Conservation (phyloP, 169 alveolate species). For the Plasmodium sp. region DNA sequence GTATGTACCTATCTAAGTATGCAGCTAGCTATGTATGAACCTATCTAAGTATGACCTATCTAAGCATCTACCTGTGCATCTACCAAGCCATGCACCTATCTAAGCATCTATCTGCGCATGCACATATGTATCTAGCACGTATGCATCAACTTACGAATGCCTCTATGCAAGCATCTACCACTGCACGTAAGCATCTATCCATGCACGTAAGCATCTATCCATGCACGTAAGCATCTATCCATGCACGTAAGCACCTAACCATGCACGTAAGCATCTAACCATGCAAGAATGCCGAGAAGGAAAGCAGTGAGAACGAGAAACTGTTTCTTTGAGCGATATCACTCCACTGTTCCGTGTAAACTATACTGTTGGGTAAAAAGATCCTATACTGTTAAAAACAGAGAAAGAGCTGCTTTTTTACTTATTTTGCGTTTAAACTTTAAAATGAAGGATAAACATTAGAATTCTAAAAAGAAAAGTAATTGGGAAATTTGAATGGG, state of each 20-base stretch:
- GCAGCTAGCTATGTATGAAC: too few species aligned
- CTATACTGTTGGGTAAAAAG: background rate
- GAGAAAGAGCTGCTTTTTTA: background rate
- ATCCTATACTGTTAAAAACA: background rate
- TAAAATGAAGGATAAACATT: background rate
- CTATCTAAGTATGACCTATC: too few species aligned
- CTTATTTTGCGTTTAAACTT: background rate
- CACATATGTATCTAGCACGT: background rate
- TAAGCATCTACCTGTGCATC: too few species aligned
- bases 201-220: too few species aligned
- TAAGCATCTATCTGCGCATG: background rate
- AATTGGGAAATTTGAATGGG: background rate
- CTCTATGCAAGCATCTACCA: background rate
- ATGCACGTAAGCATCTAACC: background rate
- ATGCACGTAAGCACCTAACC: background rate
- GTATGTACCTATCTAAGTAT: background rate
- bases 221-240: background rate
- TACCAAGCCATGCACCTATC: too few species aligned
- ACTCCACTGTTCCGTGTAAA: background rate
- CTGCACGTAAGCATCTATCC: background rate
- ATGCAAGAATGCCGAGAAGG: background rate
- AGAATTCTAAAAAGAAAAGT: background rate
- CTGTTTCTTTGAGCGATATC: background rate
- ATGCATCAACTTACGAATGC: background rate
- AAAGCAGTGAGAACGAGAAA: background rate